Percentiles rank a stretch among this genome's conserved stretches.
phyloP scores from a whole-genome alignment of 2,329 filamentous ascomycete species.

The Ophiostoma ips region DNA sequence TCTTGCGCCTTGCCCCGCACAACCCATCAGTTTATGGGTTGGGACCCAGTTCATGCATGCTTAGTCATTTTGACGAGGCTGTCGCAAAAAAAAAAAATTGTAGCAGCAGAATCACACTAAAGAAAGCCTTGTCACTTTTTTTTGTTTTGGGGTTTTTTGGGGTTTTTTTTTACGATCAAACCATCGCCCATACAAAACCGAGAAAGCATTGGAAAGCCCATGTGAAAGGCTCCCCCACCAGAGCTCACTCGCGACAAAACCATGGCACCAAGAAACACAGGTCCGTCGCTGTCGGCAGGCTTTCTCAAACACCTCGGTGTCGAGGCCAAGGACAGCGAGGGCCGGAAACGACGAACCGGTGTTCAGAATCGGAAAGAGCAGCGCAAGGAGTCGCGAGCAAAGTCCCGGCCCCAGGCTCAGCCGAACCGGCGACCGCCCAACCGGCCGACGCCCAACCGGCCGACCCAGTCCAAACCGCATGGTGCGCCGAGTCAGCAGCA shows the following conservation, averaged over 20 bases:
- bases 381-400: slow-evolving; percentile 49
- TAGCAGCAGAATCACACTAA: too few species aligned
- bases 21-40: too few species aligned
- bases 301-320: slow-evolving; percentile 25
- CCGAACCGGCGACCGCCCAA: background rate
- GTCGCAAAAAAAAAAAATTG: background rate
- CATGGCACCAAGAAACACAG: slow-evolving; percentile 7
- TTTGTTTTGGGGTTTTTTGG: too few species aligned
- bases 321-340: slow-evolving; percentile 13
- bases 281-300: slow-evolving; percentile 4
- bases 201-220: too few species aligned
- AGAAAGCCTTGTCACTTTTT: too few species aligned
- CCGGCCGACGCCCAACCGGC: background rate
- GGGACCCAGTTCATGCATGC: background rate
- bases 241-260: background rate
- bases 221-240: too few species aligned
- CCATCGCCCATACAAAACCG: too few species aligned
- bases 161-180: too few species aligned
- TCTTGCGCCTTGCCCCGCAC: background rate
- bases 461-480: background rate
- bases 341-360: background rate
- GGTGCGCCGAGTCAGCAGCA: background rate
- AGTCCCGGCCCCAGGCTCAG: slow-evolving; percentile 25
- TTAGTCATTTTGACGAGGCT: slow-evolving; percentile 8
- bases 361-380: slow-evolving; percentile 13